Percentiles rank a stretch among this genome's conserved stretches.
Evolutionary conservation across 2,329 filamentous ascomycete species (phyloP).

Genomic region (Penicillium occitanis): DNA sequence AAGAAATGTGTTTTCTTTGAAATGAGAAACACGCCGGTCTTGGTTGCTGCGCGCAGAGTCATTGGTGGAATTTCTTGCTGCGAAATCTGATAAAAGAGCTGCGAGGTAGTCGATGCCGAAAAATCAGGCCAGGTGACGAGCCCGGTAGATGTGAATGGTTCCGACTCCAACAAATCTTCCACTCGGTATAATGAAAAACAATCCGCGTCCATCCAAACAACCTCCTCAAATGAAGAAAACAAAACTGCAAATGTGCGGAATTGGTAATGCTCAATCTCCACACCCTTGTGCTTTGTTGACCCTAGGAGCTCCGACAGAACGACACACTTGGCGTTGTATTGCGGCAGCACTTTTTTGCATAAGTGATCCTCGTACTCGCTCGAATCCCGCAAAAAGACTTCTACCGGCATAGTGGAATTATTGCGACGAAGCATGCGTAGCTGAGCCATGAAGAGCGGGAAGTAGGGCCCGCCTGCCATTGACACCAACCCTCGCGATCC

Average conservation of each 20-base stretch:
- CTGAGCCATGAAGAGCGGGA: constrained; percentile 53
- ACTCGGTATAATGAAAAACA: constrained; percentile 53
- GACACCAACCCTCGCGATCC: constrained; percentile 53
- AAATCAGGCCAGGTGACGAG: constrained; percentile 61
- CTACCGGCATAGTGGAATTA: constrained; percentile 52
- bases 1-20: constrained; percentile 38
- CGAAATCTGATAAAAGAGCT: constrained; percentile 46
- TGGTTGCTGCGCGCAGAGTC: constrained; percentile 37
- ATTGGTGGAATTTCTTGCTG: constrained; percentile 36
- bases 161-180: constrained; percentile 49
- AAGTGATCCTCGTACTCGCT: constrained; percentile 43
- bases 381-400: constrained; percentile 44
- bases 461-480: constrained; percentile 49
- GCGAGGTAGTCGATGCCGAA: constrained; percentile 47
- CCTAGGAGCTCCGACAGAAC: constrained; percentile 46
- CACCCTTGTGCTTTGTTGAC: constrained; percentile 25
- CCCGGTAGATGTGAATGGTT: constrained; percentile 54
- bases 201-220: constrained; percentile 61
- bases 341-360: constrained; percentile 42
- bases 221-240: constrained; percentile 59
- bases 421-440: constrained; percentile 54
- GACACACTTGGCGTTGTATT: constrained; percentile 44
- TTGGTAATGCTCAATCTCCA: constrained; percentile 50
- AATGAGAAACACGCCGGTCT: constrained; percentile 38
- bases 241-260: constrained; percentile 59